Conservation (phyloP, 208 protist species). For the Trypanosoma congolense region DNA sequence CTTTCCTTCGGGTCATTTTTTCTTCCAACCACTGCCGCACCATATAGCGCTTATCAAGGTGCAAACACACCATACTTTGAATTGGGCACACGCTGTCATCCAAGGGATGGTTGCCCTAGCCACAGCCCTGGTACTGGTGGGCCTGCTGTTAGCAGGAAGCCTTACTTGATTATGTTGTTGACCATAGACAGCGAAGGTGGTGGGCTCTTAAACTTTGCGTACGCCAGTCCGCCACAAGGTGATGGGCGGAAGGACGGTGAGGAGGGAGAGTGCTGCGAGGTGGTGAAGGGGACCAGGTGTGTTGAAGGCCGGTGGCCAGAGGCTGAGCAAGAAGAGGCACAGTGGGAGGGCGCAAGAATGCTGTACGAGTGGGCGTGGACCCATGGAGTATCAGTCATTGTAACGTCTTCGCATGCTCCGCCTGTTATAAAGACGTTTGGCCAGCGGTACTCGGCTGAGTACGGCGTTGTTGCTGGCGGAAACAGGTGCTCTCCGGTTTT, state of each 20-base stretch:
- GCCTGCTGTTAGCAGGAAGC: neutral
- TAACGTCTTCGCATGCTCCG: constrained; percentile 53
- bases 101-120: neutral
- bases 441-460: constrained; percentile 3
- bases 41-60: constrained; percentile 4
- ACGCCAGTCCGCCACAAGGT: constrained; percentile 17
- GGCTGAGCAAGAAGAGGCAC: constrained; percentile 15
- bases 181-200: constrained; percentile 50
- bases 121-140: neutral
- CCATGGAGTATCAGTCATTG: constrained; percentile 29
- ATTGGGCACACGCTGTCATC: neutral
- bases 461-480: neutral
- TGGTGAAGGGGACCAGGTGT: neutral
- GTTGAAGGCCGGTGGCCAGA: constrained; percentile 12
- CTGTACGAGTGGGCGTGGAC: constrained; percentile 44
- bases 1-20: constrained; percentile 8
- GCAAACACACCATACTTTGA: constrained; percentile 12
- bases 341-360: constrained; percentile 28
- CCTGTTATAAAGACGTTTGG: constrained; percentile 37
- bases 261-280: constrained; percentile 6
- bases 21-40: constrained; percentile 7
- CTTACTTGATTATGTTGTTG: constrained; percentile 38
- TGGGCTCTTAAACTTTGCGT: constrained; percentile 34
- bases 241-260: neutral
- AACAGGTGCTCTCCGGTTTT: neutral